Evolutionary conservation across 163 green algal genomes (phyloP), one percentile per base, ranked within the genome.

Genomic region (Scenedesmus sp.): DNA sequence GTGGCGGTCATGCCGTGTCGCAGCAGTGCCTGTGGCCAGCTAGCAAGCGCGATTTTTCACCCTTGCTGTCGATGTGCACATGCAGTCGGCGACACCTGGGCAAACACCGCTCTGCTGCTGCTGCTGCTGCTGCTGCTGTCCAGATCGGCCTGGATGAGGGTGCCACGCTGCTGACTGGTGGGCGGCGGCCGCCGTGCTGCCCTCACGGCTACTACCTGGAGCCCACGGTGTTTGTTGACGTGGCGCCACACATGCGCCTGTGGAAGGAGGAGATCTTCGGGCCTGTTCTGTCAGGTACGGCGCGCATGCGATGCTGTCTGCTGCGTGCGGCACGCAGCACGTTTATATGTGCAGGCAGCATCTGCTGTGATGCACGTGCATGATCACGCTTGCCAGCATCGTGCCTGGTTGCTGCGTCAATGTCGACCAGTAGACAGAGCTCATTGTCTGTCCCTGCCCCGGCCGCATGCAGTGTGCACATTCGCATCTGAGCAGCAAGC

Each of bases 231-330:
- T 98, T 99, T 37, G 83, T 89, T n/a, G 93, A 96, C 37, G 95
- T 98, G 30, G 90, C 91, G 78, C 94, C 95, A 0, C 1, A 87
- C 87, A 96, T 97, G 93, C 83, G 92, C 1, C 92, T 99, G 22
- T 99, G 97, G 97, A 92, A 86, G 42, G 96, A 99, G 90, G 97
- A 99, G 92, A 96, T 99, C 70, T 99, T 99, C 89, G 97, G 97
- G 2, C 97, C 97, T 0, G 95, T 97, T 16, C 87, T 93, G 51
- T 90, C 86, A 56, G 89, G 83, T 90, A 20, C 15, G 42, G 5
- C 20, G 22, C 42, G n/a, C n/a, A n/a, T n/a, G n/a, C n/a, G n/a
- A n/a, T n/a, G n/a, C n/a, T n/a, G n/a, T n/a, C n/a, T 78, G 65
- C 22, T 78, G n/a, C 65, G 15, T 42, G 24, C 51, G 1, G 51